Conservation (phyloP, 176 grass and related monocot species). For the Aegilops bicornis region DNA sequence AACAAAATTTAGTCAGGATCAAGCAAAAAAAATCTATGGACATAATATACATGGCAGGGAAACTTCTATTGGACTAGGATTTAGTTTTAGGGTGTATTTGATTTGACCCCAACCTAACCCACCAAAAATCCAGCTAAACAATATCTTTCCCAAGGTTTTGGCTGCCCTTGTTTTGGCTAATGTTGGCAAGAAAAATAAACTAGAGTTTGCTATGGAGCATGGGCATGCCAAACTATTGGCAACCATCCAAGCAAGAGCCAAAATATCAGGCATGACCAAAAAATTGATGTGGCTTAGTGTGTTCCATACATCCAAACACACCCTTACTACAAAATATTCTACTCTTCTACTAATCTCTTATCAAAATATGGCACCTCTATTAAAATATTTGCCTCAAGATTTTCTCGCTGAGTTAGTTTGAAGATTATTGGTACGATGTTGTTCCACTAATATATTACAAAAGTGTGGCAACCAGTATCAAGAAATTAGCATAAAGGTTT, state of each 20-base stretch:
- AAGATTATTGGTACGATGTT: background rate
- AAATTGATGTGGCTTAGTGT: too few relatives aligned
- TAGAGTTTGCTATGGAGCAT: too few relatives aligned
- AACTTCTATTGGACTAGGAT: background rate
- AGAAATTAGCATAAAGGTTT: constrained; percentile 1
- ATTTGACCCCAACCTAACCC: too few relatives aligned
- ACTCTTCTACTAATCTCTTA: background rate
- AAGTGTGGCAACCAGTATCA: background rate
- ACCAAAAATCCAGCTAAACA: too few relatives aligned
- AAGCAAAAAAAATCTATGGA: background rate
- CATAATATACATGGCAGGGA: background rate
- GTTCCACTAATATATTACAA: constrained; percentile 4
- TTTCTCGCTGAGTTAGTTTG: background rate
- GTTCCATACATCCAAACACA: too few relatives aligned
- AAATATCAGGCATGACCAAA: too few relatives aligned
- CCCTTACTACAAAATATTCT: background rate
- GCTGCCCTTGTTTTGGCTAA: too few relatives aligned
- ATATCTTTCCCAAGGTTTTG: too few relatives aligned
- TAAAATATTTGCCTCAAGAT: background rate
- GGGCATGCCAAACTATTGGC: too few relatives aligned
- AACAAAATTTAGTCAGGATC: background rate
- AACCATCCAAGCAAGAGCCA: too few relatives aligned
- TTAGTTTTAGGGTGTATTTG: background rate
- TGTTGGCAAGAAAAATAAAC: too few relatives aligned
- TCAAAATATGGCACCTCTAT: background rate